phyloP scores from a whole-genome alignment of 2,329 filamentous ascomycete genomes.

The Curvularia verruculosa region DNA sequence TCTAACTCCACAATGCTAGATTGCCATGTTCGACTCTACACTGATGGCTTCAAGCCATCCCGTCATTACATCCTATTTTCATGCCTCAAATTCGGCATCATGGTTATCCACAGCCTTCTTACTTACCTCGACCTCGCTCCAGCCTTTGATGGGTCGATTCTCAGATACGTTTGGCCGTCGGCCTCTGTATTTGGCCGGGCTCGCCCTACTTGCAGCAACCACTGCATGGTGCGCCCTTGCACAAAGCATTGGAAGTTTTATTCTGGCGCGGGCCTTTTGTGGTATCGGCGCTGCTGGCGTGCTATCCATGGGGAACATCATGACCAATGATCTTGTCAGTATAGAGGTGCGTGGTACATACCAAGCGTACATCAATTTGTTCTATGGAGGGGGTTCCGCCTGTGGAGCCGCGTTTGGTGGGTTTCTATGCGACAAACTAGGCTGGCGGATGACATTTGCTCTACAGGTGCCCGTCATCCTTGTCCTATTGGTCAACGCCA shows the following conservation, averaged over 20 bases:
- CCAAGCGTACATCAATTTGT: constrained; percentile 71
- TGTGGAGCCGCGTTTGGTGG: constrained; percentile 73
- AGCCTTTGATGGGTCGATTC: constrained; percentile 74
- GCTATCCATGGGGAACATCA: constrained; percentile 70
- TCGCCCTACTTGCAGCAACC: constrained; percentile 67
- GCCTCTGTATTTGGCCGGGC: constrained; percentile 66
- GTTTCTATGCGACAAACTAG: constrained; percentile 70
- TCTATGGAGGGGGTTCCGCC: constrained; percentile 60
- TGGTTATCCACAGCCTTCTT: constrained; percentile 84
- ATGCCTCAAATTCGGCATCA: constrained; percentile 76
- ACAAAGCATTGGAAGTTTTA: constrained; percentile 70
- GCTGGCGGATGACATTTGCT: constrained; percentile 74
- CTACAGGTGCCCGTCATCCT: constrained; percentile 59
- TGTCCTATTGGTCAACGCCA: constrained; percentile 51
- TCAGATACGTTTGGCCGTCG: constrained; percentile 77
- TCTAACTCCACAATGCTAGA: constrained; percentile 22
- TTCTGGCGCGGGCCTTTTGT: constrained; percentile 71
- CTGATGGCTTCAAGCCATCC: constrained; percentile 83
- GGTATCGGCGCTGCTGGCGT: constrained; percentile 76
- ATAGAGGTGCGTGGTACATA: constrained; percentile 75
- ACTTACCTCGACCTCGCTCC: constrained; percentile 76
- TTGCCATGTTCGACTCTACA: constrained; percentile 70
- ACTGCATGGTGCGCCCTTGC: constrained; percentile 75
- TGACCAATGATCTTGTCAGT: constrained; percentile 75
- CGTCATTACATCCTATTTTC: constrained; percentile 80